Conservation (phyloP, 495 filamentous ascomycete species). For the Viridothelium virens region DNA sequence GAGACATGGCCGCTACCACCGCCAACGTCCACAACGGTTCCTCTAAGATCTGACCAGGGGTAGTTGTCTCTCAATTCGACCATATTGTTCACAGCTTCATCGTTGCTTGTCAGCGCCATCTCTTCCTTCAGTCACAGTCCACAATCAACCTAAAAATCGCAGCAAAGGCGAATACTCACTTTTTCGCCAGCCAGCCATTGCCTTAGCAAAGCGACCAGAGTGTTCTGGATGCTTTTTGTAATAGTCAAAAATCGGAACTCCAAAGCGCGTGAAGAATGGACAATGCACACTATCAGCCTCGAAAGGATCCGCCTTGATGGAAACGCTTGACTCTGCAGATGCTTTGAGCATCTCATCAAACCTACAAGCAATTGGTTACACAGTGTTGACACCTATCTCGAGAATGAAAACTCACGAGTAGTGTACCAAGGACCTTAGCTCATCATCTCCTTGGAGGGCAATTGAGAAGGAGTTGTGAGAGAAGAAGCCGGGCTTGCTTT, state of each 20-base stretch:
- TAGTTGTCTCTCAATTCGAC: slow-evolving; percentile 20
- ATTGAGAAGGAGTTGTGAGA: too few species aligned
- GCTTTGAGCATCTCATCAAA: slow-evolving; percentile 34
- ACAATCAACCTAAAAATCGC: not conserved
- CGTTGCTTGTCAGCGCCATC: too few species aligned
- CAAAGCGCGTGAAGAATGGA: slow-evolving; percentile 27
- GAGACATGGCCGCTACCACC: slow-evolving; percentile 23
- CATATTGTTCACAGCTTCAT: too few species aligned
- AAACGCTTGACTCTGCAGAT: slow-evolving; percentile 18
- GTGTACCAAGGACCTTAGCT: not conserved
- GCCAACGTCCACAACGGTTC: slow-evolving; percentile 28
- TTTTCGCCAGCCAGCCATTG: slow-evolving; percentile 28
- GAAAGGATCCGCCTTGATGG: slow-evolving; percentile 16
- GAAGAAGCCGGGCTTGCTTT: not conserved
- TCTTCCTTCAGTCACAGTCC: too few species aligned
- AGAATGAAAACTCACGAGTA: not conserved
- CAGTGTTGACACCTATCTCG: too few species aligned
- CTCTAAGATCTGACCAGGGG: slow-evolving; percentile 25
- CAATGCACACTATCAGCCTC: slow-evolving; percentile 14
- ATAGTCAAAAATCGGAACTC: slow-evolving; percentile 26
- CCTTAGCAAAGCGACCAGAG: not conserved
- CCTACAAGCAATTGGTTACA: too few species aligned
- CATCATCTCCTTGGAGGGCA: not conserved
- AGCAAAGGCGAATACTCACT: slow-evolving; percentile 11
- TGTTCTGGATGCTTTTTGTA: slow-evolving; percentile 27